These are phyloP conservation scores for Colletotrichum paranaense DNA, from an alignment of 2,329 filamentous ascomycete species.

Conservation along the genomic window DNA sequence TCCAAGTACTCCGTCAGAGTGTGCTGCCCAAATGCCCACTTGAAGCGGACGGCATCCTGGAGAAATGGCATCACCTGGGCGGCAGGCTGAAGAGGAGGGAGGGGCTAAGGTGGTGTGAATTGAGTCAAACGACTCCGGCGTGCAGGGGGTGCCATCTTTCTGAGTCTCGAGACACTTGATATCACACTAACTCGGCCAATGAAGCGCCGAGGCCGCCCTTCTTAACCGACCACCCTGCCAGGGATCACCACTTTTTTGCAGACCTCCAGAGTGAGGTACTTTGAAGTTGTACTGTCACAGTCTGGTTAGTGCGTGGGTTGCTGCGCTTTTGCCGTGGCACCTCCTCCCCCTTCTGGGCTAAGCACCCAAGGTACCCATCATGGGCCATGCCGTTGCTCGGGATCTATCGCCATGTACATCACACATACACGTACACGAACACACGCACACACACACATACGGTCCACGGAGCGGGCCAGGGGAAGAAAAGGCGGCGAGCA, in stretches of 20 bases:
- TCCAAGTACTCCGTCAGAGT: neutral
- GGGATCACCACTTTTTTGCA: slow-evolving; percentile 9
- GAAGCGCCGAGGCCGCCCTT: slow-evolving; percentile 5
- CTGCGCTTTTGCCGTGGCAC: slow-evolving; percentile 25
- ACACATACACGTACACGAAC: neutral
- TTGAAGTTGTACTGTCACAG: no score
- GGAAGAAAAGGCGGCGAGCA: neutral
- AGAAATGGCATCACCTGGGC: slow-evolving; percentile 36
- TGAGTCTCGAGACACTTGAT: neutral
- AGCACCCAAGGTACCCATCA: neutral
- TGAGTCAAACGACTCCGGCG: slow-evolving; percentile 21
- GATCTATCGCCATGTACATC: neutral
- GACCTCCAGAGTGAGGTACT: neutral
- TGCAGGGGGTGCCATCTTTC: slow-evolving; percentile 10
- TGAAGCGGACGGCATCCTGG: slow-evolving; percentile 18
- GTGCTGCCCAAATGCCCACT: slow-evolving; percentile 14
- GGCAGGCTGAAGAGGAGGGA: slow-evolving; percentile 16
- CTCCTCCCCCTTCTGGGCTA: neutral
- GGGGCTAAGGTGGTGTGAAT: slow-evolving; percentile 27
- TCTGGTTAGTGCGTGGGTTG: neutral
- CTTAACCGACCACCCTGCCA: slow-evolving; percentile 3
- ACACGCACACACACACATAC: neutral
- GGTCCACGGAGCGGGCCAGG: neutral
- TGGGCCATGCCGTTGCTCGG: slow-evolving; percentile 1
- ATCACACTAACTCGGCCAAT: slow-evolving; percentile 31